These are phyloP conservation scores for Diaporthe citri DNA, from an alignment of 2,329 filamentous ascomycete species.

Conservation along the genomic window DNA sequence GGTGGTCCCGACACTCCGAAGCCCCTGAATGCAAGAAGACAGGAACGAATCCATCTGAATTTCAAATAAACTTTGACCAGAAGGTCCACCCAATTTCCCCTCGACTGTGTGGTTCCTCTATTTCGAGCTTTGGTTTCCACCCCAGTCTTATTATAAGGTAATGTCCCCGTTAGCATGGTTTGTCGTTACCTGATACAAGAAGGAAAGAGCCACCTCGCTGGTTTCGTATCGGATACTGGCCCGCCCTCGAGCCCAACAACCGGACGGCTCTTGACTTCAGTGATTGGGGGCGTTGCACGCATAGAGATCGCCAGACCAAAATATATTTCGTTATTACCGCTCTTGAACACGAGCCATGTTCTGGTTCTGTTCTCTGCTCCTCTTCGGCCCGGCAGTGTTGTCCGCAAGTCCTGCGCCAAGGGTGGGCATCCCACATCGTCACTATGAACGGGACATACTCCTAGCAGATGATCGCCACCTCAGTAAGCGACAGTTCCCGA, in stretches of 20 bases:
- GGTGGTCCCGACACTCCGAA: neutral
- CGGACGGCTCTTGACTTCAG: too few species aligned
- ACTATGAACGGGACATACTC: constrained; percentile 13
- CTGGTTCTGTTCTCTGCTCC: neutral
- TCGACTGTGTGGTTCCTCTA: neutral
- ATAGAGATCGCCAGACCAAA: too few species aligned
- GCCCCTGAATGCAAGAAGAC: neutral
- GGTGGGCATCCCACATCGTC: neutral
- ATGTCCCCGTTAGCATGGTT: neutral
- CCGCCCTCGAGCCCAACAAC: too few species aligned
- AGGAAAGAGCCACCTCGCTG: neutral
- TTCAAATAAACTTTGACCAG: constrained; percentile 2
- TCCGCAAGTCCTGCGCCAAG: neutral
- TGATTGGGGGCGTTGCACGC: neutral
- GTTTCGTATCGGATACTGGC: neutral
- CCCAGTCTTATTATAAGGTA: neutral
- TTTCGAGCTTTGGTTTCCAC: neutral
- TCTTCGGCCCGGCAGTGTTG: neutral
- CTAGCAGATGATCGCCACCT: constrained; percentile 12
- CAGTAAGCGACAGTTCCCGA: constrained; percentile 3
- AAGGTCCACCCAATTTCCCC: neutral
- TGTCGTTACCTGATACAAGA: neutral
- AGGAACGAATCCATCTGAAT: constrained; percentile 5
- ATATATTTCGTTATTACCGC: too few species aligned
- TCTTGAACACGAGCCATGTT: neutral